Conservation (phyloP, 2,329 filamentous ascomycete genomes). For the Pyricularia grisea region DNA sequence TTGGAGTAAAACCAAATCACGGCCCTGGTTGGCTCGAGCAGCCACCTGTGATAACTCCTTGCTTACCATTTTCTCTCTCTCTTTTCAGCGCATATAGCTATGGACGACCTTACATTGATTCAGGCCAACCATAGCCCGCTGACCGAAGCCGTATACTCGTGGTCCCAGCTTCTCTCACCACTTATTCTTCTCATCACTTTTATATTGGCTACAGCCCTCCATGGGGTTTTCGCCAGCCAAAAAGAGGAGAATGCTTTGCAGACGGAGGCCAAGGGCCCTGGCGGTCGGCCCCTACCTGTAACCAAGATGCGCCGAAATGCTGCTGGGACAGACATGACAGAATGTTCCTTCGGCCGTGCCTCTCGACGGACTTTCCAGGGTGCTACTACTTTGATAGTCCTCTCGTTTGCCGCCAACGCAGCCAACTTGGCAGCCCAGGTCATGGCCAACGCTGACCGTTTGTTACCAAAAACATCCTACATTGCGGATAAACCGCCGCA, state of each 20-base stretch:
- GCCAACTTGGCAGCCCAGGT: conserved; percentile 66
- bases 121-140: conserved; percentile 13
- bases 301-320: conserved; percentile 31
- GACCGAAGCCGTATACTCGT: conserved; percentile 33
- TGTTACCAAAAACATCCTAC: neutral
- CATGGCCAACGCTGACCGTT: conserved; percentile 48
- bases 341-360: conserved; percentile 49
- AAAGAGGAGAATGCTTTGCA: conserved; percentile 36
- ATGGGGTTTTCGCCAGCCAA: conserved; percentile 42
- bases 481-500: conserved; percentile 17
- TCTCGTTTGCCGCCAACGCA: conserved; percentile 69
- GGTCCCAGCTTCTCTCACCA: conserved; percentile 42
- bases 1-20: conserved; percentile 6
- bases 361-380: conserved; percentile 68
- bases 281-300: conserved; percentile 75
- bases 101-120: conserved; percentile 1
- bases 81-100: neutral
- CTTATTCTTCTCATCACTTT: conserved; percentile 42
- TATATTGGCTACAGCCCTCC: conserved; percentile 37
- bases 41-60: neutral
- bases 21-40: neutral
- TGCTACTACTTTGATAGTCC: conserved; percentile 59
- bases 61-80: neutral
- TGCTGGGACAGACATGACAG: neutral
- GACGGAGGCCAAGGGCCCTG: conserved; percentile 60